These are phyloP conservation scores for Bolboschoenoplectus hybrid DNA, from an alignment of 202 grass and related monocot genomes.

Conservation along the genomic window DNA sequence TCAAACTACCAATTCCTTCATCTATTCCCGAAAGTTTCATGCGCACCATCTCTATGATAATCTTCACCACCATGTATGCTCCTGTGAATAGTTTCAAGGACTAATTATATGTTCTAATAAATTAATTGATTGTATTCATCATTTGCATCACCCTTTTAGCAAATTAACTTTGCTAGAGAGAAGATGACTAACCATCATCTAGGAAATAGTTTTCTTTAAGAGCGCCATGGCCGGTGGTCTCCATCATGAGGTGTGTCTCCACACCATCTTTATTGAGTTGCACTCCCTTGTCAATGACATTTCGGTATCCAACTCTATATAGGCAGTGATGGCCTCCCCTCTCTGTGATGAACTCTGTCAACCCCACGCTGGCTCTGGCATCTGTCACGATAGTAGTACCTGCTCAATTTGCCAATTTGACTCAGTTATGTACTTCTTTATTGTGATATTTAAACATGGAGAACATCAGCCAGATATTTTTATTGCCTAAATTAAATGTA, in stretches of 20 bases:
- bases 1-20: slow-evolving; percentile 60
- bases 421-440: neutral
- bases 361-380: slow-evolving; percentile 59
- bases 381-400: slow-evolving; percentile 72
- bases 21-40: slow-evolving; percentile 54
- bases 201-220: slow-evolving; percentile 86
- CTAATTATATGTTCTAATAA: neutral
- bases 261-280: slow-evolving; percentile 71
- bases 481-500: neutral
- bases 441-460: neutral
- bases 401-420: slow-evolving; percentile 23
- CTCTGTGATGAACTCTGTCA: slow-evolving; percentile 62
- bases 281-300: slow-evolving; percentile 75
- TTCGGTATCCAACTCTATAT: slow-evolving; percentile 81
- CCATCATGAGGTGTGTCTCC: slow-evolving; percentile 89
- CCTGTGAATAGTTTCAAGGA: slow-evolving; percentile 27
- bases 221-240: slow-evolving; percentile 79
- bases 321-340: slow-evolving; percentile 71
- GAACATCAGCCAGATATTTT: neutral
- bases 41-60: slow-evolving; percentile 78
- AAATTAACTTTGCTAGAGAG: neutral
- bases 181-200: slow-evolving; percentile 54
- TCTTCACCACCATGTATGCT: slow-evolving; percentile 90
- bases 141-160: neutral
- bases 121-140: neutral